A percentile compares a stretch with the other conserved stretches of the same genome.
Conservation (phyloP, 352 stramenopile species). For the Phytophthora cactorum region DNA sequence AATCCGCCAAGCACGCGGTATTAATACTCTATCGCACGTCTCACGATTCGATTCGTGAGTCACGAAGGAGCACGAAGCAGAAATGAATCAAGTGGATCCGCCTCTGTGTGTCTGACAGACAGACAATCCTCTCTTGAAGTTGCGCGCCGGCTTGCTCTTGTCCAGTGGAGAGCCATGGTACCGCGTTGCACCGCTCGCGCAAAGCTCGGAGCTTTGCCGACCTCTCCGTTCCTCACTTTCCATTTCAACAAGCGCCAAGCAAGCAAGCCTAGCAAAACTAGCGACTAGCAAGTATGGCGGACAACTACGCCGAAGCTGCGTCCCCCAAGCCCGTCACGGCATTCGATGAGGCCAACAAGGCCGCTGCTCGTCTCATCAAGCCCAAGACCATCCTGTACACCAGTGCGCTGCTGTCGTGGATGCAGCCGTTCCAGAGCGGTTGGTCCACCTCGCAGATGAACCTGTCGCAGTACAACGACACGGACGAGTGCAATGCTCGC, state of each 20-base stretch:
- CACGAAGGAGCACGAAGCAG: no score
- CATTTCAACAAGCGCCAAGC: slow-evolving; percentile 27
- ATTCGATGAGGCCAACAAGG: slow-evolving; percentile 37
- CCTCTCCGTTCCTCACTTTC: slow-evolving; percentile 17
- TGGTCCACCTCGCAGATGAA: slow-evolving; percentile 9
- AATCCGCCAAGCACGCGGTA: no score
- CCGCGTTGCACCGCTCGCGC: no score
- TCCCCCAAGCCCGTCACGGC: slow-evolving; percentile 22
- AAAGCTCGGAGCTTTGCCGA: background rate
- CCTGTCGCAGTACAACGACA: slow-evolving; percentile 8
- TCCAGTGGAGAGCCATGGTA: background rate
- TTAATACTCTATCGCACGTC: no score
- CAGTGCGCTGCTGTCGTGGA: slow-evolving; percentile 30
- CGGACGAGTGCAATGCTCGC: slow-evolving; percentile 2
- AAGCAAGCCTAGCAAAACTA: slow-evolving; percentile 16
- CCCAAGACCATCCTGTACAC: slow-evolving; percentile 35
- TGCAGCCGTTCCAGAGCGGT: slow-evolving; percentile 35
- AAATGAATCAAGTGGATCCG: no score
- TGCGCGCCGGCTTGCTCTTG: background rate
- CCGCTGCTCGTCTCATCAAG: slow-evolving; percentile 32
- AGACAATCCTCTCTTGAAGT: background rate
- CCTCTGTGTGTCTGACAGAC: no score
- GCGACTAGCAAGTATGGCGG: background rate
- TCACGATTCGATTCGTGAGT: no score
- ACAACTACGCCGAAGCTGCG: slow-evolving; percentile 18